Conservation (phyloP, 2,329 filamentous ascomycete species). For the Xylariaceae sp. region DNA sequence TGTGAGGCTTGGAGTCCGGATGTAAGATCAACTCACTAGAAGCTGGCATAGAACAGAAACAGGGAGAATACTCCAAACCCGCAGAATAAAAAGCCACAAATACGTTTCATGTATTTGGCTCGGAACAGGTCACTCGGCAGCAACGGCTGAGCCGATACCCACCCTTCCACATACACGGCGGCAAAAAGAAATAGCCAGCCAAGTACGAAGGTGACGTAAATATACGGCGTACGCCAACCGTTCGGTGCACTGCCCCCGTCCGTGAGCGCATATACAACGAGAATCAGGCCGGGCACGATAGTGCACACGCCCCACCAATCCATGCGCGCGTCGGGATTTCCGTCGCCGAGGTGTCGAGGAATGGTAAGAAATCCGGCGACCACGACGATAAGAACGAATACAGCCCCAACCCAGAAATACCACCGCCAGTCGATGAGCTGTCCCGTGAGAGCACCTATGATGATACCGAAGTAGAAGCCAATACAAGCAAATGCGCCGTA, state of each 20-base stretch:
- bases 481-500: conserved; percentile 58
- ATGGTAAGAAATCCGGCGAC: conserved; percentile 32
- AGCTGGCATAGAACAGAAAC: conserved; percentile 69
- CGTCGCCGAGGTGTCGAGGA: conserved; percentile 33
- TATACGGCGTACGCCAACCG: conserved; percentile 75
- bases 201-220: conserved; percentile 65
- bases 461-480: conserved; percentile 65
- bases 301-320: conserved; percentile 68
- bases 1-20: neutral
- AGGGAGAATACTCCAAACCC: conserved; percentile 70
- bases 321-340: conserved; percentile 55
- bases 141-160: conserved; percentile 68
- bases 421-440: conserved; percentile 64
- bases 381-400: conserved; percentile 29
- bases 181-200: conserved; percentile 62
- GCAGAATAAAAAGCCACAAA: conserved; percentile 64
- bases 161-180: conserved; percentile 73
- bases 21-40: conserved; percentile 33
- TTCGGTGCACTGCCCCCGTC: conserved; percentile 69
- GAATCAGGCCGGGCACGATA: conserved; percentile 65
- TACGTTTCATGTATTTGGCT: conserved; percentile 68
- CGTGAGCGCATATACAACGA: conserved; percentile 76
- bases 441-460: conserved; percentile 63
- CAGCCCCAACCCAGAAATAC: conserved; percentile 70
- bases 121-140: conserved; percentile 71